phyloP scores from a whole-genome alignment of 306 rosid species.

The Lathyrus sativus region DNA sequence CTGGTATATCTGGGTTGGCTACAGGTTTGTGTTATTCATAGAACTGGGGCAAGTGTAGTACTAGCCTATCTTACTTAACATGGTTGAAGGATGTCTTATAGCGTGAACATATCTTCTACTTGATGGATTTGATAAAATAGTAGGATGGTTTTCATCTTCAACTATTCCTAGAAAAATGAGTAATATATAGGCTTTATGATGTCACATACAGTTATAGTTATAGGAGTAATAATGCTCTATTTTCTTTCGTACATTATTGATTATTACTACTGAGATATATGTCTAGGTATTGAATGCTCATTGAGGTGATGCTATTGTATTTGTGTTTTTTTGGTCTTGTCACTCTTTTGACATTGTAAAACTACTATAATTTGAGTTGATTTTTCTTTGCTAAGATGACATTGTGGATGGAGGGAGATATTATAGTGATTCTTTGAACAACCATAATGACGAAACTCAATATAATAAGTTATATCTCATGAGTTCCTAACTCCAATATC shows the following conservation, averaged over 20 bases:
- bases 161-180: slow-evolving; percentile 10
- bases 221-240: no score
- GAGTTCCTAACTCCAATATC: no score
- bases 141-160: background rate
- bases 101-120: background rate
- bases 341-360: background rate
- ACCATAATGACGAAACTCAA: no score
- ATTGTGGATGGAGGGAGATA: no score
- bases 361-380: no score
- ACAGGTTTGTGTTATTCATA: background rate
- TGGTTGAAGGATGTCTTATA: slow-evolving; percentile 10
- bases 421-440: background rate
- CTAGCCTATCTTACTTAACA: background rate
- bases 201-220: no score
- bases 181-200: background rate
- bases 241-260: no score
- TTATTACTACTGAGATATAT: background rate
- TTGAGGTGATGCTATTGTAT: slow-evolving; percentile 6
- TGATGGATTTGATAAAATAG: background rate
- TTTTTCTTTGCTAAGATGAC: no score
- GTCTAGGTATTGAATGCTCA: background rate
- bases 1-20: background rate
- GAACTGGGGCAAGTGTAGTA: background rate
- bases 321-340: slow-evolving; percentile 1
- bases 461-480: no score